These are phyloP conservation scores for Pneumocystis sp. DNA, from an alignment of 1,139 yeast genomes.

Conservation along the genomic window DNA sequence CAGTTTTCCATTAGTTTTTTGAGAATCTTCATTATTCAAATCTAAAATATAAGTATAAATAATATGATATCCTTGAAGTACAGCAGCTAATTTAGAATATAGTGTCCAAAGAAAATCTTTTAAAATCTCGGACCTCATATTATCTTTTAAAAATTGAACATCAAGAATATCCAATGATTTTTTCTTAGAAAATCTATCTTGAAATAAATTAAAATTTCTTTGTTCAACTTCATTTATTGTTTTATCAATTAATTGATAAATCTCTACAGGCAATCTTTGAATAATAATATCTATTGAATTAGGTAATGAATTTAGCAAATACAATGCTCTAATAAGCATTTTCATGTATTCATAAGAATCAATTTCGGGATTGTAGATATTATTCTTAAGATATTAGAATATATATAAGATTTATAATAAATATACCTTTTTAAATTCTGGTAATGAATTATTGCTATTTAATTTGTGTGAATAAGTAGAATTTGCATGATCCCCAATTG, in stretches of 20 bases:
- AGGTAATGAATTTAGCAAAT: constrained; percentile 48
- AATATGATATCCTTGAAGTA: constrained; percentile 9
- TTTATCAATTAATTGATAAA: constrained; percentile 41
- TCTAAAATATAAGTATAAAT: constrained; percentile 1
- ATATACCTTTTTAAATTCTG: not conserved
- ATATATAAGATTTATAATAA: constrained; percentile 12
- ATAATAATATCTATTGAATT: constrained; percentile 43
- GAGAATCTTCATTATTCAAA: not conserved
- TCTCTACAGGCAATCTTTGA: constrained; percentile 35
- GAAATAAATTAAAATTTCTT: constrained; percentile 4
- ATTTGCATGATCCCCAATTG: not conserved
- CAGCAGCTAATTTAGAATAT: constrained; percentile 10
- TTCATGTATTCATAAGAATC: constrained; percentile 45
- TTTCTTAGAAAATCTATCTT: not conserved
- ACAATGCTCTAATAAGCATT: constrained; percentile 42
- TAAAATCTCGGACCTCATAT: constrained; percentile 3
- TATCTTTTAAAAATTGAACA: not conserved
- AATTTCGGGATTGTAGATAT: constrained; percentile 26
- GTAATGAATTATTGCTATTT: not conserved
- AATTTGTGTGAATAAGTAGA: not conserved
- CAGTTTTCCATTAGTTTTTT: not conserved
- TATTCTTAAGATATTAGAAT: constrained; percentile 14
- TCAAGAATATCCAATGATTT: not conserved
- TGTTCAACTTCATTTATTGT: constrained; percentile 48
- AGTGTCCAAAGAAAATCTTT: constrained; percentile 12